Percentiles rank a stretch among this genome's conserved stretches.
Evolutionary conservation across 371 early-diverging fungal species (phyloP).

Genomic region (Lichtheimia ornata): DNA sequence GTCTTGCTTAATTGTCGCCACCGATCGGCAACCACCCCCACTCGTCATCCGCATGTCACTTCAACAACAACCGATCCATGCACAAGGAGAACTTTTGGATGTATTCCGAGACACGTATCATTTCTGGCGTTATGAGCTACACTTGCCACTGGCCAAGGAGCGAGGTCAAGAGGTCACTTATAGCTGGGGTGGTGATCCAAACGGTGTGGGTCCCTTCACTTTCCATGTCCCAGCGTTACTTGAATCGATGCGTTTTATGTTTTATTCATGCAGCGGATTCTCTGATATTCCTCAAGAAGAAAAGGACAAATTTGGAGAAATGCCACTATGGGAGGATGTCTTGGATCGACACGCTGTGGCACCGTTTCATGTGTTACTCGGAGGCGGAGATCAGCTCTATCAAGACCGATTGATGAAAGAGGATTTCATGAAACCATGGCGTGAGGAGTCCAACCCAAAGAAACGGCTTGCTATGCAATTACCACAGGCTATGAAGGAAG

Average conservation of each 20-base stretch:
- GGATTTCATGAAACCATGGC: conserved; percentile 48
- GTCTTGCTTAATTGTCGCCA: conserved; percentile 33
- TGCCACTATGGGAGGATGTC: conserved; percentile 76
- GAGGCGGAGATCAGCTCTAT: conserved; percentile 90
- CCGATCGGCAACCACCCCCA: conserved; percentile 19
- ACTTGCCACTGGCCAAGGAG: conserved; percentile 22
- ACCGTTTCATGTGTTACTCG: conserved; percentile 80
- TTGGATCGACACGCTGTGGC: conserved; percentile 61
- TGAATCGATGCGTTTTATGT: conserved; percentile 55
- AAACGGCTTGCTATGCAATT: conserved; percentile 42
- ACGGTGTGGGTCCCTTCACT: conserved; percentile 8
- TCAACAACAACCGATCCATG: conserved; percentile 1
- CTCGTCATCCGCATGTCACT: conserved; percentile 2
- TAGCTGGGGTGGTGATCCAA: conserved; percentile 11
- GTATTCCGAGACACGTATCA: conserved; percentile 26
- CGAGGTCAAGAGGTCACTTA: conserved; percentile 28
- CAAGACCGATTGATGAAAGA: conserved; percentile 38
- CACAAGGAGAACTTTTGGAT: conserved; percentile 23
- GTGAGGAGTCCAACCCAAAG: conserved; percentile 30
- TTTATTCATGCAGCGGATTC: conserved; percentile 74
- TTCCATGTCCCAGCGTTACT: conserved; percentile 43
- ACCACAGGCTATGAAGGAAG: conserved; percentile 52
- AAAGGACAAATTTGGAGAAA: conserved; percentile 42
- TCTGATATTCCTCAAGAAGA: conserved; percentile 55
- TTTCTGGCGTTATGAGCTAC: conserved; percentile 41